A percentile compares a stretch with the other conserved stretches of the same genome.
phyloP scores from a whole-genome alignment of 306 rosid species.

The Gynostemma pentaphyllum region DNA sequence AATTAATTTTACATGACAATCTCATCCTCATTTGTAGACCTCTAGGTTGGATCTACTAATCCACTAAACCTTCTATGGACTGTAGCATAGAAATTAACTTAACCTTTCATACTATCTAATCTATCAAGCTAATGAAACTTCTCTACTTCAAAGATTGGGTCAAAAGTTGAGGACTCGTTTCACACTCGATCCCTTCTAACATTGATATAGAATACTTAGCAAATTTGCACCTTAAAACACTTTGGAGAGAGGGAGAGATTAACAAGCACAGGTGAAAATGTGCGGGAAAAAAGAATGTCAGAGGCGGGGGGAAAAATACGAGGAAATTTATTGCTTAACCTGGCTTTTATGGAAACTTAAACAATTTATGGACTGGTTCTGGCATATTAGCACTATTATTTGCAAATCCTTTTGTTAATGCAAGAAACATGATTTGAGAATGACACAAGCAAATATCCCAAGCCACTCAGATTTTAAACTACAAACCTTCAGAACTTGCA shows the following conservation, averaged over 20 bases:
- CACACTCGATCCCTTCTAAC: background rate
- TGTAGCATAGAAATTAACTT: background rate
- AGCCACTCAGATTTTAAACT: background rate
- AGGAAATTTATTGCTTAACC: no score
- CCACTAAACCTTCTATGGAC: background rate
- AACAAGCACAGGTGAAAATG: background rate
- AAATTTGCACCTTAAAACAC: background rate
- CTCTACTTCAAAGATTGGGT: background rate
- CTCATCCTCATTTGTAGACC: background rate
- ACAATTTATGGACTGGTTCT: no score
- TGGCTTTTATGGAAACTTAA: no score
- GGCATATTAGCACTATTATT: no score
- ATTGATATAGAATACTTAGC: background rate
- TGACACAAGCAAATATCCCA: no score
- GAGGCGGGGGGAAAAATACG: no score
- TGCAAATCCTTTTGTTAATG: no score
- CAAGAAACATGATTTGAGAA: no score
- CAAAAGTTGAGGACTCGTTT: background rate
- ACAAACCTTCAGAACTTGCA: background rate
- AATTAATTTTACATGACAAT: background rate
- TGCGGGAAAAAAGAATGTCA: background rate
- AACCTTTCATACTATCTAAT: no score
- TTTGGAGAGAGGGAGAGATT: background rate
- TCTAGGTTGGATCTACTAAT: background rate
- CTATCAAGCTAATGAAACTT: background rate